Conservation (phyloP, 108 stramenopile species). For the Bacterosira constricta region DNA sequence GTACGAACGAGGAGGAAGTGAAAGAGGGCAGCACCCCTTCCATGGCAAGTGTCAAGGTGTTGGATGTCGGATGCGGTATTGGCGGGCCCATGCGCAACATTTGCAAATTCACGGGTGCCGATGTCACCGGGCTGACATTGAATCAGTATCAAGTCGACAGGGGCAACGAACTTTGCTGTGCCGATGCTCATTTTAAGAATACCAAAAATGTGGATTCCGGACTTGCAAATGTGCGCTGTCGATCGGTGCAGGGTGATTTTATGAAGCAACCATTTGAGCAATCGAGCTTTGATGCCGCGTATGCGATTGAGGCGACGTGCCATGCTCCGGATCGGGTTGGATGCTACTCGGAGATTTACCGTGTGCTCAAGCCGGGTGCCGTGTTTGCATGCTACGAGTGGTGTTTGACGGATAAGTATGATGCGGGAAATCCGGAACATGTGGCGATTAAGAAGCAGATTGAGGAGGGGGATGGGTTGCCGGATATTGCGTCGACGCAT, state of each 20-base stretch:
- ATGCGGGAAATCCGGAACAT: conserved; percentile 68
- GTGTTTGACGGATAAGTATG: conserved; percentile 90
- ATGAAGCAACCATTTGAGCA: conserved; percentile 89
- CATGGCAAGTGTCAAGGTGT: conserved; percentile 52
- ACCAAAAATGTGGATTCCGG: conserved; percentile 45
- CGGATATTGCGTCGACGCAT: conserved; percentile 71
- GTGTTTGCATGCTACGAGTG: conserved; percentile 90
- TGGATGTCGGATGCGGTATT: conserved; percentile 96
- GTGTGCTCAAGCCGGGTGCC: conserved; percentile 84
- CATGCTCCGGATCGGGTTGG: conserved; percentile 86
- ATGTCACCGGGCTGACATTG: conserved; percentile 82
- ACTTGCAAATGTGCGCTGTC: conserved; percentile 13
- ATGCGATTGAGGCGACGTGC: conserved; percentile 95
- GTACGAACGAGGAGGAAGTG: not conserved
- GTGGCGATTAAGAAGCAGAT: conserved; percentile 84
- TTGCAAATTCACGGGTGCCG: conserved; percentile 71
- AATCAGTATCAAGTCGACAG: conserved; percentile 91
- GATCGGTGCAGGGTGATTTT: conserved; percentile 85
- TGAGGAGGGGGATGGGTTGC: conserved; percentile 90
- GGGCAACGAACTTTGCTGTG: conserved; percentile 79
- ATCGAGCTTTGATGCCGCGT: conserved; percentile 79
- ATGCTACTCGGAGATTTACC: conserved; percentile 79
- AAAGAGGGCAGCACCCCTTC: not conserved
- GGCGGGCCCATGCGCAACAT: conserved; percentile 97
- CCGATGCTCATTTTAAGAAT: conserved; percentile 30